phyloP scores from a whole-genome alignment of 2,329 filamentous ascomycete species.

The Annulohypoxylon truncatum region DNA sequence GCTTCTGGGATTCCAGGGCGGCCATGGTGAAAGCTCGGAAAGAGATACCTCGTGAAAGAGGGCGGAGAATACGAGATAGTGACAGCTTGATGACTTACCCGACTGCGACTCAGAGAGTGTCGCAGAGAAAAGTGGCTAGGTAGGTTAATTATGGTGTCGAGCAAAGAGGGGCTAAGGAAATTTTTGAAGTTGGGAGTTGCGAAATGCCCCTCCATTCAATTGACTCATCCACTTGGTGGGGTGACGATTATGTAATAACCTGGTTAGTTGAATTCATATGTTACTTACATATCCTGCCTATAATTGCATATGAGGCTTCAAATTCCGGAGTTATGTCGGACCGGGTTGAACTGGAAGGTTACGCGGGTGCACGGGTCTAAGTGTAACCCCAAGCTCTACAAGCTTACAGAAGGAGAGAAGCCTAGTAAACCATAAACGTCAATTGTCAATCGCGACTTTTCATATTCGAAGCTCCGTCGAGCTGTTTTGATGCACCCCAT shows the following conservation, averaged over 20 bases:
- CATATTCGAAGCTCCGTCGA: conserved; percentile 34
- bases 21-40: conserved; percentile 69
- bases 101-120: conserved; percentile 17
- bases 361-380: conserved; percentile 6
- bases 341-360: conserved; percentile 8
- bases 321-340: conserved; percentile 28
- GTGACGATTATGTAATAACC: conserved; percentile 15
- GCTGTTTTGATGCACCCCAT: conserved; percentile 23
- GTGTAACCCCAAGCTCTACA: conserved; percentile 32
- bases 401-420: conserved; percentile 26
- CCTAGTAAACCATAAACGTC: conserved; percentile 25
- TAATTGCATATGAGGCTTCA: background rate
- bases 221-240: conserved; percentile 20
- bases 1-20: conserved; percentile 73
- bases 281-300: background rate
- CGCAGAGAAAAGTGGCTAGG: conserved; percentile 17
- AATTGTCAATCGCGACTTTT: conserved; percentile 38
- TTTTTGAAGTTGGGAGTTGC: conserved; percentile 18
- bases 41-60: conserved; percentile 47
- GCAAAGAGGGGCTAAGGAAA: conserved; percentile 22
- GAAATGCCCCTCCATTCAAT: conserved; percentile 31
- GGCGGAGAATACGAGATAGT: conserved; percentile 54
- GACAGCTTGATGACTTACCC: conserved; percentile 49
- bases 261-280: background rate
- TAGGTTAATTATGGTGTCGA: conserved; percentile 6